Base-by-base conservation (phyloP, 225 moss, liverwort and hornwort species). In the Polytrichum commune region DNA sequence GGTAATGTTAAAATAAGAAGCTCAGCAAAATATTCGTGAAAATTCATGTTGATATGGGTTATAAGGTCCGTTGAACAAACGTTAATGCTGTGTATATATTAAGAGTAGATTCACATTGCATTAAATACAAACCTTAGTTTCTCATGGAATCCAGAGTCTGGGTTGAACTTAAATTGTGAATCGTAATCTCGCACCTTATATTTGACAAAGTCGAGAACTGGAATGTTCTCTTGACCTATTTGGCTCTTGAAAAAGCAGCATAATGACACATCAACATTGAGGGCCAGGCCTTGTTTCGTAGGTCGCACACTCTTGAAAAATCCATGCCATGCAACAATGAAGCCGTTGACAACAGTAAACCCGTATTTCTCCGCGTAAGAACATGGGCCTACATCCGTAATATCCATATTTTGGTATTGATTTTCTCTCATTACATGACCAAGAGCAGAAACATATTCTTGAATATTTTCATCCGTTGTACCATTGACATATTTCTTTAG, bases 231-330 rank as follows among this genome's bases (percentile, higher is more conserved):
- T 60, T 24, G 60, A 9, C 24, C 60, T 60, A 6, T 60, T 60
- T 60, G 60, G 60, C 24, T 9, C 60, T 60, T 60, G 60, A 60
- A 60, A 24, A 60, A 60, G 24, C 60, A 46, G 53, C 33, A 55
- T 8, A 62, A 74, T 1, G 72, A 72, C 55, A 82, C 74, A 66
- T 86, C 85, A 67, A 82, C 82, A 55, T 86, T 86, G 77, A 82
- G 81, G 5, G 79, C 82, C 4, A 82, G 67, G 18, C 85, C 82
- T 67, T 86, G 85, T 60, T 74, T 76, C 5, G 85, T 85, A 55
- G 79, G 79, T 23, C 25, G 74, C 46, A 85, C 72, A 33, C 66
- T 79, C 82, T 82, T 85, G 56, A 72, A 82, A 29, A 79, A 79
- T 4, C 82, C 82, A 69, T 74, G 79, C 54, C 76, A 66, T 38